Base-by-base conservation (phyloP, 805 yeast species). In the Ogataea nitratoaversa region DNA sequence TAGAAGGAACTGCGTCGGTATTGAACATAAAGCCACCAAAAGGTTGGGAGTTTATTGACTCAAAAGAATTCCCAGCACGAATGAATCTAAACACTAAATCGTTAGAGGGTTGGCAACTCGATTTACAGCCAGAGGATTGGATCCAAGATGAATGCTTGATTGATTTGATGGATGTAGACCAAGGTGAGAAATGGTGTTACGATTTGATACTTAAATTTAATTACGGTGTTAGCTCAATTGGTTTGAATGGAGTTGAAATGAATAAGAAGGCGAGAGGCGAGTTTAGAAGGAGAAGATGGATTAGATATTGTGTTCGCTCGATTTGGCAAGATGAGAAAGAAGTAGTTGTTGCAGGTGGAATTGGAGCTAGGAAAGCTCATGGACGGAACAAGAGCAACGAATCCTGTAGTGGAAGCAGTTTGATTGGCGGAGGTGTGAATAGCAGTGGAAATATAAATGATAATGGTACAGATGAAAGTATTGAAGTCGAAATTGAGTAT, bases 171-270 rank as follows among this genome's bases (percentile, higher is more conserved):
- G 70, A 68, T 17, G 68, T 84, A 17, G 95, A 87, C 61, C 66
- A 74, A 22, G 89, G 79, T 41, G 84, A 83, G 30, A 87, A 87
- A 59, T 87, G 95, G 95, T 91, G 85, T 16, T 87, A 87, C 57
- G 95, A 87, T 58, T 55, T 60, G 29, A 56, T 57, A 8, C 38
- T 43, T 16, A 46, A 42, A 42, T 49, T 45, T 17, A 48, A 46
- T 19, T 56, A 48, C 30, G 54, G 44, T 25, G 62, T 53, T 23
- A 29, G 31, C 16, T 29, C 31, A 6, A 42, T 48, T 19, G 60
- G 53, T n/a, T 41, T 54, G 20, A 48, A 37, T 16, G 16, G 30
- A 9, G 9, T 23, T n/a, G 12, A 29, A 5, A 5, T 16, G 31
- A 31, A 18, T 32, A 39, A 48, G 18, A 50, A 62, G 47, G 28